Evolutionary conservation across 2,329 filamentous ascomycete genomes (phyloP).

Genomic region (Pseudonectria buxi): DNA sequence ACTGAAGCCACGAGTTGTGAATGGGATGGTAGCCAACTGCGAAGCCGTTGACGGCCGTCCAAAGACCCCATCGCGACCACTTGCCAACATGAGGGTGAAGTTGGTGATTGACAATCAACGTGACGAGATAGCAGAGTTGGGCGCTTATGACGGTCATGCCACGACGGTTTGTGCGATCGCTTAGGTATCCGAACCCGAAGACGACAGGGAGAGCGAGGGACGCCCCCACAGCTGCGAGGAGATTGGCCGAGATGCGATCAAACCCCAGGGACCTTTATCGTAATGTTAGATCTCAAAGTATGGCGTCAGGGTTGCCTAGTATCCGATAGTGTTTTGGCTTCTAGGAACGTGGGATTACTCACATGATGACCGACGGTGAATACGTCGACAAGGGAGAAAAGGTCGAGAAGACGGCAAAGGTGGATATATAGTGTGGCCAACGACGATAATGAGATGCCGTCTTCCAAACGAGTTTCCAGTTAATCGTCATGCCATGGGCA

Average conservation of each 20-base stretch:
- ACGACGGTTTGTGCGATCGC: conserved; percentile 38
- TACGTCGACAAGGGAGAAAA: conserved; percentile 47
- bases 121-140: conserved; percentile 38
- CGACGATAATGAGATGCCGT: conserved; percentile 38
- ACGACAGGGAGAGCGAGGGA: conserved; percentile 40
- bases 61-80: conserved; percentile 44
- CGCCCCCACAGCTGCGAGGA: conserved; percentile 36
- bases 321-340: too few relatives aligned
- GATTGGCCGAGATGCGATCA: conserved; percentile 38
- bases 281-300: too few relatives aligned
- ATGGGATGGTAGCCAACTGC: conserved; percentile 48
- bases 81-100: conserved; percentile 37
- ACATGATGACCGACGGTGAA: conserved; percentile 40
- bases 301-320: too few relatives aligned
- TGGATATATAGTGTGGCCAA: conserved; percentile 43
- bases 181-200: conserved; percentile 41
- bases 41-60: conserved; percentile 44
- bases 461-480: conserved; percentile 33
- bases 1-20: conserved; percentile 46
- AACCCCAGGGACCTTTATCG: conserved; percentile 35
- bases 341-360: too few relatives aligned
- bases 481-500: conserved; percentile 30
- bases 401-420: conserved; percentile 44
- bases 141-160: conserved; percentile 38
- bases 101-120: conserved; percentile 33